These are phyloP conservation scores for Tetrahymena malaccensis DNA, from an alignment of 73 alveolate genomes.

Conservation along the genomic window DNA sequence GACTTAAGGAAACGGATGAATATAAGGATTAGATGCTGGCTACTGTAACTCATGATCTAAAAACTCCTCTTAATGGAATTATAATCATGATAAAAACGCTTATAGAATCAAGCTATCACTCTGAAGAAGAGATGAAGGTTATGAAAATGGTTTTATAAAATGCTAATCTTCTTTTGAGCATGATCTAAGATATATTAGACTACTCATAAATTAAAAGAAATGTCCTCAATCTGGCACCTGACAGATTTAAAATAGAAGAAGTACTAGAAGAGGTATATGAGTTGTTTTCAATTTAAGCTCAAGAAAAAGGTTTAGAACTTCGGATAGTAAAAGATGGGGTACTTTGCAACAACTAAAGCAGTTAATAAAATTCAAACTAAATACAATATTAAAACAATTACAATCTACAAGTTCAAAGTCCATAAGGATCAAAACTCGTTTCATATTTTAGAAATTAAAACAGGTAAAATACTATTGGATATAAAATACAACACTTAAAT, in stretches of 20 bases:
- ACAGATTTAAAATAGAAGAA: background rate
- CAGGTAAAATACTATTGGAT: background rate
- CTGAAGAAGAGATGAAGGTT: background rate
- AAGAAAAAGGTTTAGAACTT: background rate
- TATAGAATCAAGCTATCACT: background rate
- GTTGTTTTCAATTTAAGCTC: background rate
- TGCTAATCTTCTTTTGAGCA: background rate
- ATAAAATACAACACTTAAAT: background rate
- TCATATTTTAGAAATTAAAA: background rate
- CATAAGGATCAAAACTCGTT: background rate
- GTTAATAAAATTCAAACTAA: background rate
- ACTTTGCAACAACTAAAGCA: background rate
- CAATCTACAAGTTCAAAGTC: no score
- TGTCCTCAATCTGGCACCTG: background rate
- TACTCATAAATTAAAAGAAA: background rate
- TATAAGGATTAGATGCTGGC: background rate
- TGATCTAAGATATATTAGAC: background rate
- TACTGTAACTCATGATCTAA: background rate
- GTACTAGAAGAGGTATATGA: background rate
- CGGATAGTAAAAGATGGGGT: background rate
- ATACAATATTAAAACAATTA: no score
- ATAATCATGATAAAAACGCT: background rate
- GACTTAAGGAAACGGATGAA: background rate
- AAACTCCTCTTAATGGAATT: slow-evolving; percentile 1
- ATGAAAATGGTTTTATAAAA: background rate